Evolutionary conservation across 2,329 filamentous ascomycete species (phyloP).

Genomic region (Curvularia lunata): DNA sequence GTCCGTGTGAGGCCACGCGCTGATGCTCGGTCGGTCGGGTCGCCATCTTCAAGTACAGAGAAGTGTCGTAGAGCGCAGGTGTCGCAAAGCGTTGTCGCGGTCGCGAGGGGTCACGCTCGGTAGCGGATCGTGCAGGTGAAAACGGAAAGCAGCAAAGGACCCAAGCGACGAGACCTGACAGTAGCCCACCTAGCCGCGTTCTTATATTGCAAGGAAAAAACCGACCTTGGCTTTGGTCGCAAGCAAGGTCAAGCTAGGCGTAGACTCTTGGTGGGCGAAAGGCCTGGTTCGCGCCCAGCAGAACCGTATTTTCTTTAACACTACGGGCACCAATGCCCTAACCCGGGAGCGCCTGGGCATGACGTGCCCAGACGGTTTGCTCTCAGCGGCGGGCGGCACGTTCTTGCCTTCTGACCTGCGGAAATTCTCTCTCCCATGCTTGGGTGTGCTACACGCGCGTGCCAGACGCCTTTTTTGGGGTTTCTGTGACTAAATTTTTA

Average conservation of each 20-base stretch:
- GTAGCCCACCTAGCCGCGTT: slow-evolving; percentile 12
- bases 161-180: slow-evolving; percentile 17
- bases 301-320: slow-evolving; percentile 24
- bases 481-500: slow-evolving; percentile 35
- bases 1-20: slow-evolving; percentile 67
- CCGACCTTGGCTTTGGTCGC: slow-evolving; percentile 21
- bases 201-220: slow-evolving; percentile 15
- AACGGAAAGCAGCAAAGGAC: slow-evolving; percentile 17
- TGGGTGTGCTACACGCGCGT: slow-evolving; percentile 18
- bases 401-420: slow-evolving; percentile 17
- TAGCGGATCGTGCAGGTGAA: slow-evolving; percentile 14
- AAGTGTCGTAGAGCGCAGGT: background rate
- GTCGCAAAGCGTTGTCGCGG: background rate
- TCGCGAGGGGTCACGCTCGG: background rate
- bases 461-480: slow-evolving; percentile 28
- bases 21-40: slow-evolving; percentile 29
- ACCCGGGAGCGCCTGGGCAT: slow-evolving; percentile 30
- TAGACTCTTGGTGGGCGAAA: slow-evolving; percentile 15
- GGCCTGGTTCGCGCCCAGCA: slow-evolving; percentile 17
- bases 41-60: slow-evolving; percentile 23
- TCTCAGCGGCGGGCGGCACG: slow-evolving; percentile 12
- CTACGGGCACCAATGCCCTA: no score
- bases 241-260: slow-evolving; percentile 22
- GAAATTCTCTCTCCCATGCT: slow-evolving; percentile 5
- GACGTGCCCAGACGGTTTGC: slow-evolving; percentile 25